These are phyloP conservation scores for Neopestalotiopsis rosae DNA, from an alignment of 2,329 filamentous ascomycete species.

Conservation along the genomic window DNA sequence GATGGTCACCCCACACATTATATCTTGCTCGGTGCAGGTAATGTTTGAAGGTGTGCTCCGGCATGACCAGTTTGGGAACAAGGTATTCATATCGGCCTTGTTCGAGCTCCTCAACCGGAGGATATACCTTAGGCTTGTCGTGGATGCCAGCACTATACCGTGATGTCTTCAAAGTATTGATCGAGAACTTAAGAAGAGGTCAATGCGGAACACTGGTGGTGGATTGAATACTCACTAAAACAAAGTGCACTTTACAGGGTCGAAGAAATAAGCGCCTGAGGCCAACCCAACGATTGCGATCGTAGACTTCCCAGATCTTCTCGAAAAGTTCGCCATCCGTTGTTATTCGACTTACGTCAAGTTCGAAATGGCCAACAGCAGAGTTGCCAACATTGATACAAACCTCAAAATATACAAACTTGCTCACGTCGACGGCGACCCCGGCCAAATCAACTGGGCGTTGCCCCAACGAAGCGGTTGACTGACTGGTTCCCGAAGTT, in stretches of 20 bases:
- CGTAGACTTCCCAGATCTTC: background rate
- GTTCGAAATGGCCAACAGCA: background rate
- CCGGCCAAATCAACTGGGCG: background rate
- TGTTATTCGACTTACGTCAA: background rate
- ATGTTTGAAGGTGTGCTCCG: background rate
- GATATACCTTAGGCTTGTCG: conserved; percentile 9
- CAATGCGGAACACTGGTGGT: background rate
- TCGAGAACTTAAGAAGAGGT: background rate
- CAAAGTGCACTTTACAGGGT: background rate
- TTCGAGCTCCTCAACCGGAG: background rate
- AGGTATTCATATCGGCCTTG: conserved; percentile 6
- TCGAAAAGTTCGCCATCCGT: background rate
- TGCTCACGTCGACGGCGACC: background rate
- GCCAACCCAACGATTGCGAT: background rate
- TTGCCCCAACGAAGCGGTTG: background rate
- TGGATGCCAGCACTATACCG: conserved; percentile 5
- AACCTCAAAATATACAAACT: background rate
- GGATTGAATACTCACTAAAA: background rate
- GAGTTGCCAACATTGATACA: background rate
- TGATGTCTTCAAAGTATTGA: background rate
- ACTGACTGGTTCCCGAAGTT: too few species aligned
- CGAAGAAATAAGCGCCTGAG: background rate
- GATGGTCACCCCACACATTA: background rate
- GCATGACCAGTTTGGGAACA: conserved; percentile 5
- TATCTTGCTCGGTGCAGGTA: conserved; percentile 7